phyloP scores from a whole-genome alignment of 352 stramenopile genomes.

The Phytophthora boehmeriae region DNA sequence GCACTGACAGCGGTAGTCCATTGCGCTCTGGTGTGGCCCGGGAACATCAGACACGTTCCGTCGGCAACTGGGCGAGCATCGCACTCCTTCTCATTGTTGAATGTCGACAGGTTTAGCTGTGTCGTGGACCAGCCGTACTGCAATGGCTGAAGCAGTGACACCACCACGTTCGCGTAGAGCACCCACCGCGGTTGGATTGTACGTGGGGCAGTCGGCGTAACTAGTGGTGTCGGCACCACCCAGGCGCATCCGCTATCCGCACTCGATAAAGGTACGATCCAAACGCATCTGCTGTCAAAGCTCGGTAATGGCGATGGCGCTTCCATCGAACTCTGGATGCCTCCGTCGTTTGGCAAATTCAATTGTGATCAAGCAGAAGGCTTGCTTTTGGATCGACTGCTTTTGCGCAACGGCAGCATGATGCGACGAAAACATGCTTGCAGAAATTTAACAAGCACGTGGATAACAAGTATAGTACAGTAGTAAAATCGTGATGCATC shows the following conservation, averaged over 20 bases:
- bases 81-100: constrained; percentile 49
- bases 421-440: background rate
- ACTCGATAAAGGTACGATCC: too few species aligned
- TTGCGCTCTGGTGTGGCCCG: constrained; percentile 28
- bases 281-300: too few species aligned
- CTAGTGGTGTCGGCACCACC: constrained; percentile 8
- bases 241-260: constrained; percentile 12
- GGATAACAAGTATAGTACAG: background rate
- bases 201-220: constrained; percentile 2
- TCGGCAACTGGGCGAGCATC: constrained; percentile 42
- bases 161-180: constrained; percentile 47
- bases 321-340: constrained; percentile 17
- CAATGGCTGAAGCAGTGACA: constrained; percentile 55
- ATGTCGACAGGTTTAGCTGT: constrained; percentile 47
- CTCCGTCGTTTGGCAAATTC: constrained; percentile 17
- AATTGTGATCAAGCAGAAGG: constrained; percentile 11
- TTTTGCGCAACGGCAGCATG: background rate
- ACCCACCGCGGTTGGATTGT: too few species aligned
- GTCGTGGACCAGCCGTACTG: constrained; percentile 48
- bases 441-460: background rate
- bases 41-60: constrained; percentile 39
- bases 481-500: background rate
- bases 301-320: constrained; percentile 11
- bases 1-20: constrained; percentile 61
- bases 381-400: background rate